Evolutionary conservation across 2,329 filamentous ascomycete genomes (phyloP).

Genomic region (Xylariaceae sp.): DNA sequence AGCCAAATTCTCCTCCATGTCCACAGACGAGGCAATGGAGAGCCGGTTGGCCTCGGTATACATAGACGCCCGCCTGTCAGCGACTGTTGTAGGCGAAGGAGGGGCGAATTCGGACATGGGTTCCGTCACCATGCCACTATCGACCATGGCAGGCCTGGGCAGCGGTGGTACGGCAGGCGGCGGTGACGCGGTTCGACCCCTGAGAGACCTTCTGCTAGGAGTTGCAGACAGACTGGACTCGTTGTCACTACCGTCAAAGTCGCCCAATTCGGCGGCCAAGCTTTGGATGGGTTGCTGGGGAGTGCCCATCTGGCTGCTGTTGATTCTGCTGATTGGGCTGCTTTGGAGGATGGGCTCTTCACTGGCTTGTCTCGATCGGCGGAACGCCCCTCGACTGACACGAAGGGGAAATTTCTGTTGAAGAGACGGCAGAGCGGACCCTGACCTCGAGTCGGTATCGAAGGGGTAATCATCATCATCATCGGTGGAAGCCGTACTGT

Average conservation of each 20-base stretch:
- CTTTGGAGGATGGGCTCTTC: conserved; percentile 51
- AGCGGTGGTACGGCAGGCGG: conserved; percentile 41
- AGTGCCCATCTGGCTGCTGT: conserved; percentile 40
- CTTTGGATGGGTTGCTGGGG: conserved; percentile 62
- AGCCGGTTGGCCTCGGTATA: conserved; percentile 37
- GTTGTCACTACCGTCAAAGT: conserved; percentile 68
- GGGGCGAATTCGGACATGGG: conserved; percentile 28
- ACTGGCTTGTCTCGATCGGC: conserved; percentile 54
- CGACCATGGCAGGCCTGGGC: conserved; percentile 49
- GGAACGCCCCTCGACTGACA: conserved; percentile 55
- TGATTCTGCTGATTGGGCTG: conserved; percentile 51
- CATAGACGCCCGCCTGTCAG: conserved; percentile 33
- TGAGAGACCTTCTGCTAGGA: conserved; percentile 43
- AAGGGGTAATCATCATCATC: conserved; percentile 56
- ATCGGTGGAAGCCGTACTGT: conserved; percentile 83
- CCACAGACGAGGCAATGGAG: conserved; percentile 36
- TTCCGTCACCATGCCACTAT: conserved; percentile 55
- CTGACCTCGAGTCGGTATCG: conserved; percentile 50
- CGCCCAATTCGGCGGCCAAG: conserved; percentile 83
- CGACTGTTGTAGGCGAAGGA: conserved; percentile 18
- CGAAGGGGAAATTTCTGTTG: conserved; percentile 66
- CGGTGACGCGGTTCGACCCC: conserved; percentile 35
- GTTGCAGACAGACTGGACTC: conserved; percentile 52
- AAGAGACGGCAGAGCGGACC: conserved; percentile 48
- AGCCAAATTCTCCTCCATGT: conserved; percentile 44